Percentiles rank a stretch among this genome's conserved stretches.
phyloP scores from a whole-genome alignment of 306 rosid genomes.

The Citrullus amarus region DNA sequence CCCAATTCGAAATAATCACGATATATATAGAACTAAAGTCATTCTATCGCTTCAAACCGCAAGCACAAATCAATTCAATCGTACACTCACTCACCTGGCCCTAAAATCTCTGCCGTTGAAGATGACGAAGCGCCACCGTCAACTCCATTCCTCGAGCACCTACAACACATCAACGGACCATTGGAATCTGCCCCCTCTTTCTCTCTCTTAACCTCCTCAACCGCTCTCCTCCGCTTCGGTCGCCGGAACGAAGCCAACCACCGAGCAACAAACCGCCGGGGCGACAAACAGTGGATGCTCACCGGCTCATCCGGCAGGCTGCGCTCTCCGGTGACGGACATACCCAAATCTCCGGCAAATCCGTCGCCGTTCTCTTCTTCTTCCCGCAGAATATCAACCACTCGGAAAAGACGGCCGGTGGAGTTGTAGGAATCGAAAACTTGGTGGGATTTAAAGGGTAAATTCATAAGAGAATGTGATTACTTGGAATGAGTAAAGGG shows the following conservation, averaged over 20 bases:
- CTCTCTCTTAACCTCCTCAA: constrained; percentile 7
- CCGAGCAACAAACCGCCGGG: constrained; percentile 34
- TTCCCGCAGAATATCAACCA: constrained; percentile 45
- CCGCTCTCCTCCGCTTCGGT: constrained; percentile 15
- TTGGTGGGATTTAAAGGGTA: constrained; percentile 22
- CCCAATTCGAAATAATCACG: background rate
- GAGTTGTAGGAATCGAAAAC: background rate
- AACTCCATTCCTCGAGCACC: constrained; percentile 14
- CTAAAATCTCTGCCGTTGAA: constrained; percentile 11
- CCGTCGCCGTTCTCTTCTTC: constrained; percentile 19
- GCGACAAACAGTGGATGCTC: constrained; percentile 28
- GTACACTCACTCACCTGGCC: constrained; percentile 25
- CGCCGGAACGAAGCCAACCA: constrained; percentile 34
- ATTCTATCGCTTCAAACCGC: background rate
- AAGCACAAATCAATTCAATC: background rate
- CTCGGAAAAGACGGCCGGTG: constrained; percentile 22
- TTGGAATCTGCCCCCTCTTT: constrained; percentile 2
- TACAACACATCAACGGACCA: background rate
- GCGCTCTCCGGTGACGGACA: constrained; percentile 19
- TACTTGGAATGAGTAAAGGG: background rate
- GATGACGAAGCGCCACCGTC: constrained; percentile 10
- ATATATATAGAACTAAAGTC: too few species aligned
- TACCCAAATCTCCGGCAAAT: constrained; percentile 6
- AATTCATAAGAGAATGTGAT: background rate
- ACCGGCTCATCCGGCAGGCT: background rate